A percentile compares a stretch with the other conserved stretches of the same genome.
Conservation (phyloP, 2,329 filamentous ascomycete species). For the Plenodomus biglobosus region DNA sequence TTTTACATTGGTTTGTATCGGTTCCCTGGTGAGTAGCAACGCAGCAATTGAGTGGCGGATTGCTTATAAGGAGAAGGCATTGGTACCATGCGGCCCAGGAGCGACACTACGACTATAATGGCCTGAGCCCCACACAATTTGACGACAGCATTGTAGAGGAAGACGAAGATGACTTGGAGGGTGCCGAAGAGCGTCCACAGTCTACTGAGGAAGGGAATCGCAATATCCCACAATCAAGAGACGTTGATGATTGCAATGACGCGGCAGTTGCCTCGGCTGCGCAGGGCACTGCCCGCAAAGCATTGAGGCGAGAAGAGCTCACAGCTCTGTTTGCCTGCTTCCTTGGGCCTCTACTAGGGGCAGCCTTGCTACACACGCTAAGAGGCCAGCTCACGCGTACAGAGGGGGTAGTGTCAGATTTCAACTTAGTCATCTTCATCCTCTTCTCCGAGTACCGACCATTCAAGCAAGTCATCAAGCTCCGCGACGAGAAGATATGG, state of each 20-base stretch:
- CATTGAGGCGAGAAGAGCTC: slow-evolving; percentile 74
- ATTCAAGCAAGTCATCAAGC: slow-evolving; percentile 75
- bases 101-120: slow-evolving; percentile 32
- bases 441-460: slow-evolving; percentile 85
- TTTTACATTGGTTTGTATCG: slow-evolving; percentile 89
- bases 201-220: slow-evolving; percentile 4
- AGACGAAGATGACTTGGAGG: slow-evolving; percentile 26
- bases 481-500: slow-evolving; percentile 76
- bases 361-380: slow-evolving; percentile 80
- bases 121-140: slow-evolving; percentile 5
- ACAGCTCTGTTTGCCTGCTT: slow-evolving; percentile 78
- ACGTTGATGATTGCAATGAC: not conserved
- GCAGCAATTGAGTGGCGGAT: not conserved
- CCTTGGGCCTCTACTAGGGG: slow-evolving; percentile 72
- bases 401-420: slow-evolving; percentile 85
- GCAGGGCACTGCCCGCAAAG: slow-evolving; percentile 52
- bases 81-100: slow-evolving; percentile 57
- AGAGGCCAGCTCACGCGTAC: slow-evolving; percentile 80
- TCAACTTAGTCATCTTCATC: slow-evolving; percentile 89
- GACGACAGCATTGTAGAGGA: slow-evolving; percentile 28
- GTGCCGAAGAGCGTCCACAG: slow-evolving; percentile 9
- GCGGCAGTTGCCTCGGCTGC: slow-evolving; percentile 11
- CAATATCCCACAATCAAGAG: slow-evolving; percentile 11
- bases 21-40: slow-evolving; percentile 70
- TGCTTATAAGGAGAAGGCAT: slow-evolving; percentile 42